Percentiles rank a stretch among this genome's conserved stretches.
These are phyloP conservation scores for Triticum turgidum DNA, from an alignment of 176 grass and related monocot genomes.

Conservation along the genomic window DNA sequence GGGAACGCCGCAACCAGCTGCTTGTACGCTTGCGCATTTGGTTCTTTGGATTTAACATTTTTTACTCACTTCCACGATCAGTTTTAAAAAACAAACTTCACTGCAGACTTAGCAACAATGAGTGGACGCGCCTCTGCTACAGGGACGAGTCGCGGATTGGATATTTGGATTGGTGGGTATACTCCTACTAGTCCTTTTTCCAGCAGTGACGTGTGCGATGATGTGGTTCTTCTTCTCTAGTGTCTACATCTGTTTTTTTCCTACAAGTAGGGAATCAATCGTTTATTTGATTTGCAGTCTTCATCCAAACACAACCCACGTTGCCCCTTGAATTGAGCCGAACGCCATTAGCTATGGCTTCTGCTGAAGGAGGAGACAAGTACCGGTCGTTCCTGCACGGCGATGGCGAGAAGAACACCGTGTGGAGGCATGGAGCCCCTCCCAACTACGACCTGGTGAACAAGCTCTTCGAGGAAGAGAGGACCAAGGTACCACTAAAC, in stretches of 20 bases:
- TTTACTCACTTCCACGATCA: neutral
- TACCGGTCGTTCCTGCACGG: conserved; percentile 67
- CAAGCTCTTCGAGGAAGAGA: conserved; percentile 74
- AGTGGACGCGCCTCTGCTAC: neutral
- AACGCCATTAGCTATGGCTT: conserved; percentile 26
- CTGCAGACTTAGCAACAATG: neutral
- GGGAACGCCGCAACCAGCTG: no score
- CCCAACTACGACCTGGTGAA: conserved; percentile 67
- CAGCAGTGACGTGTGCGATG: neutral
- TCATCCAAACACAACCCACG: neutral
- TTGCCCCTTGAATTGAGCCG: neutral
- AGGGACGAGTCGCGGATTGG: neutral
- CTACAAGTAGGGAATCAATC: neutral
- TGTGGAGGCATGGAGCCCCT: conserved; percentile 52
- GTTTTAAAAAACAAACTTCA: no score
- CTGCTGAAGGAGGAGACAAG: conserved; percentile 39
- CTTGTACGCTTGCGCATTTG: no score
- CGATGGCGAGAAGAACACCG: conserved; percentile 58
- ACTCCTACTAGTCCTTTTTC: neutral
- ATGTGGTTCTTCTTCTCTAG: no score
- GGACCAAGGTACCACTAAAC: conserved; percentile 44
- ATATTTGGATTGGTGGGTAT: neutral
- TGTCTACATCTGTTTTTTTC: neutral
- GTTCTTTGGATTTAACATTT: neutral
- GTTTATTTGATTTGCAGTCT: neutral